Conservation (phyloP, 768 basidiomycete genomes). For the Lactarius evosmus region DNA sequence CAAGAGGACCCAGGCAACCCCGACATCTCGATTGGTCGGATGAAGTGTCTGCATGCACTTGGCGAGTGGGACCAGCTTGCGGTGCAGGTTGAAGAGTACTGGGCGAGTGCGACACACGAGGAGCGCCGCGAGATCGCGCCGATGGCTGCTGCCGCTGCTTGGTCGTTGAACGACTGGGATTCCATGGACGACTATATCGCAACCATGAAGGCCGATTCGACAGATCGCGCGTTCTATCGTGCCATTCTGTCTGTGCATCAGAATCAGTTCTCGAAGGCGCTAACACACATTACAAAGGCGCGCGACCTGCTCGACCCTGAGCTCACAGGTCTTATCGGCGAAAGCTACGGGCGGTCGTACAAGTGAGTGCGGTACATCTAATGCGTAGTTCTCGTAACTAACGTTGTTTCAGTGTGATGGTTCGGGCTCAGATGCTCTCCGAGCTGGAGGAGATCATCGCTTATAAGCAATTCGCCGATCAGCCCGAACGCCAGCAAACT, state of each 20-base stretch:
- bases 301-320: constrained; percentile 91
- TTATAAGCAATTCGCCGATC: constrained; percentile 92
- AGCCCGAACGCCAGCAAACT: constrained; percentile 85
- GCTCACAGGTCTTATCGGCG: constrained; percentile 85
- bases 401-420: constrained; percentile 66
- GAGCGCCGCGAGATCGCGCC: constrained; percentile 90
- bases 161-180: constrained; percentile 97
- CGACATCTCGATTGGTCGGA: constrained; percentile 80
- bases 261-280: constrained; percentile 90
- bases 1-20: constrained; percentile 71
- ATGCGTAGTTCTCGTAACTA: constrained; percentile 5
- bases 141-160: constrained; percentile 94
- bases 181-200: constrained; percentile 96
- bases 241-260: constrained; percentile 96
- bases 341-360: constrained; percentile 96
- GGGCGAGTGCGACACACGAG: constrained; percentile 79
- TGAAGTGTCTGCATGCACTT: constrained; percentile 94
- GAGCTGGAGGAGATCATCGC: constrained; percentile 97
- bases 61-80: constrained; percentile 97
- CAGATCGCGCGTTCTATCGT: constrained; percentile 93
- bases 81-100: constrained; percentile 79
- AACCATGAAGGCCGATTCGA: constrained; percentile 89
- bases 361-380: constrained; percentile 54
- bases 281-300: constrained; percentile 86
- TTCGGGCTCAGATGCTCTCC: constrained; percentile 97